phyloP scores from a whole-genome alignment of 129 eudicot species.

The Flaveria linearis region DNA sequence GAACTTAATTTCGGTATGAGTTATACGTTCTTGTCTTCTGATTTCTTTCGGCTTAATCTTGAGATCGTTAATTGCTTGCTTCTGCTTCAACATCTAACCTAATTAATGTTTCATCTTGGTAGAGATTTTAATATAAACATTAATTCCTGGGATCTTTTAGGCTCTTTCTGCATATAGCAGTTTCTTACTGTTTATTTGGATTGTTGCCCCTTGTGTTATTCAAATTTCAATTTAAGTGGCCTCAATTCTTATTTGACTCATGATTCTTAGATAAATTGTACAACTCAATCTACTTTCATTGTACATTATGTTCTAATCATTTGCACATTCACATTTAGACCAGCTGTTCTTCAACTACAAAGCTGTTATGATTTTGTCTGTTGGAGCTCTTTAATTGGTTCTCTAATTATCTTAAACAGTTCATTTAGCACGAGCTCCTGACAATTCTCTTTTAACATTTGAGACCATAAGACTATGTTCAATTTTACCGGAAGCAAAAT shows the following conservation, averaged over 20 bases:
- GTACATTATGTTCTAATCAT: too few relatives aligned
- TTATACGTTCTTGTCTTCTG: neutral
- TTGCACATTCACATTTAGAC: too few relatives aligned
- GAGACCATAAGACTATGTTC: neutral
- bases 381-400: too few relatives aligned
- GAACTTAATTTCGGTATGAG: neutral
- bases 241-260: neutral
- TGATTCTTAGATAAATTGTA: neutral
- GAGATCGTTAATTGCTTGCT: neutral
- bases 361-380: too few relatives aligned
- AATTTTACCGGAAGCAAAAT: too few relatives aligned
- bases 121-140: neutral
- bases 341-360: too few relatives aligned
- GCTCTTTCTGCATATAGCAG: neutral
- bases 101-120: neutral
- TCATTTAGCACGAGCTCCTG: too few relatives aligned
- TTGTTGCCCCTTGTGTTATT: neutral
- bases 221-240: neutral
- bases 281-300: neutral
- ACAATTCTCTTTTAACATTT: neutral
- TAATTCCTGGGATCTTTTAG: neutral
- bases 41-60: neutral
- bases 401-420: too few relatives aligned
- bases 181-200: too few relatives aligned
- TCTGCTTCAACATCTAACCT: slow-evolving; percentile 6